phyloP scores from a whole-genome alignment of 2,329 filamentous ascomycete species.

The Fusarium sp. region DNA sequence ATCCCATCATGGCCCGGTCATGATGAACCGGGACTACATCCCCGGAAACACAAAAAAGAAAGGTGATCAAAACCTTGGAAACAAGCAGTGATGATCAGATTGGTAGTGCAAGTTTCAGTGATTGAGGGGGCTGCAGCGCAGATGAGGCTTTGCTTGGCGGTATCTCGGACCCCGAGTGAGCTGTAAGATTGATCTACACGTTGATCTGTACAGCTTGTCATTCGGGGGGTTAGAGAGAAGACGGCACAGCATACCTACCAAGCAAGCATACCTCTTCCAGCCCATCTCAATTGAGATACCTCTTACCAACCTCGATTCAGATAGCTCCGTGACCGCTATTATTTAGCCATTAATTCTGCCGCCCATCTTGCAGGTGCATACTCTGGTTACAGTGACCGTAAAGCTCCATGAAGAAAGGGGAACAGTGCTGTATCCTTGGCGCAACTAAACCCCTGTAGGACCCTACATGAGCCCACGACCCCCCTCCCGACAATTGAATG shows the following conservation, averaged over 20 bases:
- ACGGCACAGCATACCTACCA: not conserved
- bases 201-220: conserved; percentile 36
- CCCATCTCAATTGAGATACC: not conserved
- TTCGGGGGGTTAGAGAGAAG: not conserved
- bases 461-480: conserved; percentile 3
- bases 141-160: conserved; percentile 28
- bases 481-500: conserved; percentile 29
- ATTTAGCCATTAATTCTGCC: not conserved
- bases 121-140: not conserved
- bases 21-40: not conserved
- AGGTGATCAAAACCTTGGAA: not conserved
- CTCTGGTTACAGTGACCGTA: too few species aligned
- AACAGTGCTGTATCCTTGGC: not conserved
- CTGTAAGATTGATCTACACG: conserved; percentile 37
- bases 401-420: too few species aligned
- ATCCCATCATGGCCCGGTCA: not conserved
- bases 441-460: not conserved
- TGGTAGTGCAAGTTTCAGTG: not conserved
- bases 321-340: not conserved
- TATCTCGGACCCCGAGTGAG: conserved; percentile 21
- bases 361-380: not conserved
- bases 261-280: not conserved
- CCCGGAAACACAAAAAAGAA: conserved; percentile 4
- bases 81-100: not conserved
- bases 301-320: not conserved